These are phyloP conservation scores for Boletus pseudopeckii DNA, from an alignment of 768 basidiomycete genomes.

Conservation along the genomic window DNA sequence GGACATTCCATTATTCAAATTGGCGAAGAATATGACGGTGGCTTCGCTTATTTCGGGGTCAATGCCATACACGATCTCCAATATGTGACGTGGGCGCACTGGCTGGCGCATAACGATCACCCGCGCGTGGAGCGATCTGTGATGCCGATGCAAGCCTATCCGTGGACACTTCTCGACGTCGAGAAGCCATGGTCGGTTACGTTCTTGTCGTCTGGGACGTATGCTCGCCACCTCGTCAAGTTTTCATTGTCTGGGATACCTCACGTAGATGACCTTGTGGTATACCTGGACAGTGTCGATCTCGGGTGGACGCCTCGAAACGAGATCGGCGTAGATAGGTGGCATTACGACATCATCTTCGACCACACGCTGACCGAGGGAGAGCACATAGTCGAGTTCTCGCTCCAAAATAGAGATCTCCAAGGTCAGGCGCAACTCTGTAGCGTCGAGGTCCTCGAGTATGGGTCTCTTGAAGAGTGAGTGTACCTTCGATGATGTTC, in stretches of 20 bases:
- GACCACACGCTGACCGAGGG: slow-evolving; percentile 43
- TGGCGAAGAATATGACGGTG: slow-evolving; percentile 84
- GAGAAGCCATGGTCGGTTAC: slow-evolving; percentile 54
- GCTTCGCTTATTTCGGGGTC: slow-evolving; percentile 65
- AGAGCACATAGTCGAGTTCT: slow-evolving; percentile 57
- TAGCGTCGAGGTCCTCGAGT: slow-evolving; percentile 71
- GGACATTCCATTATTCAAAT: slow-evolving; percentile 77
- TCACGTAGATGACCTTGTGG: slow-evolving; percentile 44
- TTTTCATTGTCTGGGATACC: slow-evolving; percentile 77
- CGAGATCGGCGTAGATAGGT: slow-evolving; percentile 64
- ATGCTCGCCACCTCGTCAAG: slow-evolving; percentile 55
- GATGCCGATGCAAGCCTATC: slow-evolving; percentile 73
- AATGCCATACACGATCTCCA: slow-evolving; percentile 52
- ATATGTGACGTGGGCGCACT: slow-evolving; percentile 64
- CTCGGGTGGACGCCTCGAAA: slow-evolving; percentile 51
- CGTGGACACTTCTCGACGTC: slow-evolving; percentile 70
- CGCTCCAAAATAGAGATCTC: slow-evolving; percentile 43
- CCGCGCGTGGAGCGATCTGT: slow-evolving; percentile 60
- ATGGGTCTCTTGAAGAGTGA: slow-evolving; percentile 60
- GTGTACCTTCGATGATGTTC: neutral
- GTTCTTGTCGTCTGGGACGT: slow-evolving; percentile 64
- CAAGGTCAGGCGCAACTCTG: slow-evolving; percentile 70
- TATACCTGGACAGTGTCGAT: slow-evolving; percentile 59
- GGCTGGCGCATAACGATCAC: slow-evolving; percentile 46
- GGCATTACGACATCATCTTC: slow-evolving; percentile 65